Conservation (phyloP, 2,329 filamentous ascomycete genomes). For the Penicillium sumatraense region DNA sequence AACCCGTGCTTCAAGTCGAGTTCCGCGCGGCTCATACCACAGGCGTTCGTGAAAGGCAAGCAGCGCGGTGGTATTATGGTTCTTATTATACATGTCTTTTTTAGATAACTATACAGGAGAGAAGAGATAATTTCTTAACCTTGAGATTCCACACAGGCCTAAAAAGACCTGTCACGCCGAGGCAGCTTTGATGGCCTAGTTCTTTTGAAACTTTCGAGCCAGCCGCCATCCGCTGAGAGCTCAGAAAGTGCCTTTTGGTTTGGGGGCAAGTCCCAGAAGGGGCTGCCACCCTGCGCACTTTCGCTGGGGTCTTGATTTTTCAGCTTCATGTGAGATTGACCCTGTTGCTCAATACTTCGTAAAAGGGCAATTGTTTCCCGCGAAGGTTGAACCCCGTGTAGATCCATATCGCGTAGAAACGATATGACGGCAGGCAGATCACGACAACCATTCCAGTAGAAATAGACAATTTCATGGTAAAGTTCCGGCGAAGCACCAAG, state of each 20-base stretch:
- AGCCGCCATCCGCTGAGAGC: constrained; percentile 31
- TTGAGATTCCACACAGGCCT: not conserved
- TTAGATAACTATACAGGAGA: not conserved
- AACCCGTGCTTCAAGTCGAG: no score
- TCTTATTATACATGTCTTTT: not conserved
- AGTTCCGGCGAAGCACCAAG: constrained; percentile 47
- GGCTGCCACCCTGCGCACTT: constrained; percentile 8
- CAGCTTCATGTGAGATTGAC: constrained; percentile 25
- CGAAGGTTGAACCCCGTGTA: constrained; percentile 45
- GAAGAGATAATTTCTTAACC: not conserved
- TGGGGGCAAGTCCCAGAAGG: constrained; percentile 39
- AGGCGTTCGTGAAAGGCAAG: no score
- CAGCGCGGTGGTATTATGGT: not conserved
- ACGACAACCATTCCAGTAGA: constrained; percentile 47
- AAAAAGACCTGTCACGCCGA: not conserved
- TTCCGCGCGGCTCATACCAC: no score
- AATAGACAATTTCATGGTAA: constrained; percentile 50
- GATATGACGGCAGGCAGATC: constrained; percentile 46
- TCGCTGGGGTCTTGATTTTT: not conserved
- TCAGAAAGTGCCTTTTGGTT: constrained; percentile 35
- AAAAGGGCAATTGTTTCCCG: constrained; percentile 38
- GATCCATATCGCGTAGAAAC: constrained; percentile 50
- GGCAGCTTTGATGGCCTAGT: not conserved
- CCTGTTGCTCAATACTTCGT: constrained; percentile 33
- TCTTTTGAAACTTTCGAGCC: constrained; percentile 25